phyloP scores from a whole-genome alignment of 805 yeast genomes.

The Wickerhamiella cacticola region DNA sequence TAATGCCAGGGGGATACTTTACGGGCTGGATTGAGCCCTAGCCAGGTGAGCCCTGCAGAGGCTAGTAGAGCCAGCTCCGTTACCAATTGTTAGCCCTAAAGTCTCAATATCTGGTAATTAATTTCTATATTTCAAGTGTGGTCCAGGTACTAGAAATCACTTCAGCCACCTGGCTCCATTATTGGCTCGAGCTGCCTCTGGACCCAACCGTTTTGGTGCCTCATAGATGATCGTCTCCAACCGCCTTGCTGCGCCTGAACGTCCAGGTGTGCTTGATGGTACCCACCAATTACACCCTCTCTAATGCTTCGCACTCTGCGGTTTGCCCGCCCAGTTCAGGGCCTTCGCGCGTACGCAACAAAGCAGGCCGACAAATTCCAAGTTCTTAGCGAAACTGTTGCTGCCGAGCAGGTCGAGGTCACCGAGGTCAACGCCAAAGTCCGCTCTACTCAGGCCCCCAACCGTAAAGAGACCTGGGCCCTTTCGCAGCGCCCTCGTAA shows the following conservation, averaged over 20 bases:
- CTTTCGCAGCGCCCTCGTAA: constrained; percentile 49
- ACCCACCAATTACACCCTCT: constrained; percentile 2
- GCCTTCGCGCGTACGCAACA: neutral
- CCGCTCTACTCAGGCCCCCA: constrained; percentile 55
- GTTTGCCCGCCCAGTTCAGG: neutral
- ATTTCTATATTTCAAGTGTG: no score
- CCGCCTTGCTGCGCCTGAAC: no score
- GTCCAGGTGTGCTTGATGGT: neutral
- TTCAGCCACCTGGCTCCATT: no score
- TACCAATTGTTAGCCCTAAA: no score
- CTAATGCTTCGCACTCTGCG: constrained; percentile 8
- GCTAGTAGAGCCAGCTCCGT: no score
- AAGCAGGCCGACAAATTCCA: constrained; percentile 1
- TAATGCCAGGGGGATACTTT: no score
- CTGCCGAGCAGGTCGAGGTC: constrained; percentile 13
- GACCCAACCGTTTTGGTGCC: no score
- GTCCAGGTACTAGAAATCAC: no score
- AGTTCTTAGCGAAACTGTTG: constrained; percentile 1
- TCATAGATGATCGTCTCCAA: neutral
- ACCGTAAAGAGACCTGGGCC: constrained; percentile 61
- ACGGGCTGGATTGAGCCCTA: no score
- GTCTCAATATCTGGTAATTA: no score
- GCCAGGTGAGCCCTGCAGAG: no score
- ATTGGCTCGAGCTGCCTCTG: no score
- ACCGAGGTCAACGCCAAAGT: constrained; percentile 21